A percentile compares a stretch with the other conserved stretches of the same genome.
Conservation (phyloP, 2,329 filamentous ascomycete species). For the Paecilomyces formosus region DNA sequence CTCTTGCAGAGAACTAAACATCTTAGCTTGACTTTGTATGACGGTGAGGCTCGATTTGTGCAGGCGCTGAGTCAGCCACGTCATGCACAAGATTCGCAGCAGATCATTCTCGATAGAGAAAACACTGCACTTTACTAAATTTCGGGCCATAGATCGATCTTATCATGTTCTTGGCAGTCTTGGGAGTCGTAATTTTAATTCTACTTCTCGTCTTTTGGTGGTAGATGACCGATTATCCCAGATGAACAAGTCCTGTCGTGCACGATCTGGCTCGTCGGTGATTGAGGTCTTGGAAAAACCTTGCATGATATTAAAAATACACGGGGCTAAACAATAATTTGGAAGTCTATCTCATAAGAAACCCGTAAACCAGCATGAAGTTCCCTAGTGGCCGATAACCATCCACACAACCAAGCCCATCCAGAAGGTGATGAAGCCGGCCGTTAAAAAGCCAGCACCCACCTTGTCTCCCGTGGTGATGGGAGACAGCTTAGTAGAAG, state of each 20-base stretch:
- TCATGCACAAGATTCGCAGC: background rate
- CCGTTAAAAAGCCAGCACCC: constrained; percentile 9
- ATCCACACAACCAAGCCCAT: constrained; percentile 9
- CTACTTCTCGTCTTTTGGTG: background rate
- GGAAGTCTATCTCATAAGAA: background rate
- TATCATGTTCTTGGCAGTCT: too few species aligned
- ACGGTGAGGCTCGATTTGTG: background rate
- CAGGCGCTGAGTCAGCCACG: background rate
- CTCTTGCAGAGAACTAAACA: background rate
- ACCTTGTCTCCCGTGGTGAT: constrained; percentile 8
- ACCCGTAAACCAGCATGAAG: background rate
- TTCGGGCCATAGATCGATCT: too few species aligned
- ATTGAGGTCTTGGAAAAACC: background rate
- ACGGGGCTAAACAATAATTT: background rate
- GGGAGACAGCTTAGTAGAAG: background rate
- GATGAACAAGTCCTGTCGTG: background rate
- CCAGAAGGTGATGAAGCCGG: constrained; percentile 6
- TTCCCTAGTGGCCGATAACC: constrained; percentile 1
- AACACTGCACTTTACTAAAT: too few species aligned
- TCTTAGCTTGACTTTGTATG: background rate
- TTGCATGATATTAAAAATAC: background rate
- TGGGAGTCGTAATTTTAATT: too few species aligned
- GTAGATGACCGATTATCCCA: background rate
- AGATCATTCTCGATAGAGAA: background rate
- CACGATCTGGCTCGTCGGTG: background rate